Evolutionary conservation across 306 rosid genomes (phyloP), one percentile per base, ranked within the genome.

Genomic region (Fagus sylvatica): DNA sequence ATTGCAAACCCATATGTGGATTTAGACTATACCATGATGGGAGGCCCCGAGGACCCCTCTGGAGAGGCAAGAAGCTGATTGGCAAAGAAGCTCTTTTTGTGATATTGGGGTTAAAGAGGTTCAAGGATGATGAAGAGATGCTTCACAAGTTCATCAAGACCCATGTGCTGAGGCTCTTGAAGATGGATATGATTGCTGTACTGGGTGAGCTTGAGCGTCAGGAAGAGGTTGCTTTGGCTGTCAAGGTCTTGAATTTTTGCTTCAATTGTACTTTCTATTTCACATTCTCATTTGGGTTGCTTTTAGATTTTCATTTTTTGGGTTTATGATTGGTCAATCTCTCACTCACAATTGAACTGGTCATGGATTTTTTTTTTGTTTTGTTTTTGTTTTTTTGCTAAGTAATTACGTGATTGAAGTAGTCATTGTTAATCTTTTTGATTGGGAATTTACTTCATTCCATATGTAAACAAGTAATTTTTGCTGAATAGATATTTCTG

Each of bases 31-130:
- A 88, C 86, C 99, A 91, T 46, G 99, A 95, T 43, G 98, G 99
- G 76, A 85, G 99, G 77, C 98, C 98, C 17, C 87, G 99, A 77
- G 99, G 99, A 0, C 97, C 99, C 19, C 99, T 95, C 76, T 95
- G 98, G 99, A 90, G 91, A 65, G 97, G 97, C 32, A 91, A 91
- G 80, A 95, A 95, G 85, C 79, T 93, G 64, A 86, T 93, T 30
- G 98, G 97, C 1, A 95, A 95, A 88, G 98, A 93, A 80, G 97
- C 99, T 1, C 87, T 93, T 12, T 91, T 83, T 74, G 99, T 86
- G 17, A 79, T 95, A 28, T 75, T 76, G 55, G 99, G 97, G 4
- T 71, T 93, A 85, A 93, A 93, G 84, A 85, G 94, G 84, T 93
- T 95, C 64, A 91, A 90, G 82, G 89, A 90, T 57, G 91, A 91